Conservation (phyloP, 257 asterid species). For the Eustoma russellianum region DNA sequence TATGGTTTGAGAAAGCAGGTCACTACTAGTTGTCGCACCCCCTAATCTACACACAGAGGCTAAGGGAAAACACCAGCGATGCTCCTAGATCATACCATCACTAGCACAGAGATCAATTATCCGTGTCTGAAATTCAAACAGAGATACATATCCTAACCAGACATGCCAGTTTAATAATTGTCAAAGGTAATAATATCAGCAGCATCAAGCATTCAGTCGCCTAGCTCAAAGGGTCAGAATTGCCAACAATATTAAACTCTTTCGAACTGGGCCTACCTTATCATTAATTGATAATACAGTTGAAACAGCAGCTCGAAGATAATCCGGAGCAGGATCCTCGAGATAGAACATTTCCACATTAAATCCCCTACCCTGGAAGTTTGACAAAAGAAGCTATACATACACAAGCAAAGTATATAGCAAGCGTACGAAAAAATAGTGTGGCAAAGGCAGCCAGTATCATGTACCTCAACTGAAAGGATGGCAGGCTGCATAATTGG, state of each 20-base stretch:
- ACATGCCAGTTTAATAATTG: no score
- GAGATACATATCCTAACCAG: no score
- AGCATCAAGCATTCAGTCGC: no score
- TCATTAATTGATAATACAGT: constrained; percentile 70
- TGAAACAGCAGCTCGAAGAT: constrained; percentile 67
- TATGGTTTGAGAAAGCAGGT: no score
- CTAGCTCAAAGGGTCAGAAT: no score
- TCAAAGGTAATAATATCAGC: no score
- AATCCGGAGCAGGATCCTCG: constrained; percentile 87
- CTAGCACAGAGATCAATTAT: no score
- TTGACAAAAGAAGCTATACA: constrained; percentile 8
- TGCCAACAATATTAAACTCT: neutral
- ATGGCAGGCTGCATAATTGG: constrained; percentile 69
- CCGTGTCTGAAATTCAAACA: no score
- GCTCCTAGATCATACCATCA: no score
- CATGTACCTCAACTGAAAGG: constrained; percentile 81
- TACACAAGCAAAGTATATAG: neutral
- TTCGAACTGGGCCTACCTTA: constrained; percentile 34
- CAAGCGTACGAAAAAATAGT: neutral
- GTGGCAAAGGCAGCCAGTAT: neutral
- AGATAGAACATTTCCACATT: constrained; percentile 61
- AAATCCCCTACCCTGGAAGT: constrained; percentile 84
- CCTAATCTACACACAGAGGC: no score
- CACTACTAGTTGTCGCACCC: no score
- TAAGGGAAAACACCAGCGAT: no score